Conservation (phyloP, 345 rosid species). For the Syzygium oleosum region DNA sequence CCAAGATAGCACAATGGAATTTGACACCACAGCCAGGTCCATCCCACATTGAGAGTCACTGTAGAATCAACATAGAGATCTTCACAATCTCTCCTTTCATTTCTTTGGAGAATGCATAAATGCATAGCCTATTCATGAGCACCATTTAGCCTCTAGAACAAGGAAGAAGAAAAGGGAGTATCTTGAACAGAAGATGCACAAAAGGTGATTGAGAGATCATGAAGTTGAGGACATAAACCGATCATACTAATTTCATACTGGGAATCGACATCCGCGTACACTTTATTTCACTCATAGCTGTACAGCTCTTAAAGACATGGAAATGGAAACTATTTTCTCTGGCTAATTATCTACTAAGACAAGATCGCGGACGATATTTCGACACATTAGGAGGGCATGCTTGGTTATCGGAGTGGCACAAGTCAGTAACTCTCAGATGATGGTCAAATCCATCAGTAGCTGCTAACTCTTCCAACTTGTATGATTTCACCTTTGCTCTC, state of each 20-base stretch:
- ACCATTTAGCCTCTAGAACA: not conserved
- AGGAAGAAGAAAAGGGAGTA: not conserved
- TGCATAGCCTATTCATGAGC: too few species aligned
- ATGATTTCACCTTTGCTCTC: not conserved
- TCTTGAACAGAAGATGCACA: not conserved
- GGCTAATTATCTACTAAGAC: not conserved
- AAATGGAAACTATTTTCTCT: not conserved
- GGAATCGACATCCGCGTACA: not conserved
- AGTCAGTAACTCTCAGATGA: not conserved
- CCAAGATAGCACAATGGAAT: not conserved
- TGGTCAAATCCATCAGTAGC: not conserved
- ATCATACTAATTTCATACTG: not conserved
- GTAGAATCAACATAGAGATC: not conserved
- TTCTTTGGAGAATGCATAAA: not conserved
- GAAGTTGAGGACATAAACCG: not conserved
- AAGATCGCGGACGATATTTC: not conserved
- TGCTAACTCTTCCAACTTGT: not conserved
- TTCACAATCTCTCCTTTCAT: not conserved
- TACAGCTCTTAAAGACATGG: not conserved
- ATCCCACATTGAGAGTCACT: not conserved
- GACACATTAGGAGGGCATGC: not conserved
- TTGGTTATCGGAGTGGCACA: not conserved
- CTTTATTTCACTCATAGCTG: not conserved
- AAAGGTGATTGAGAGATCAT: not conserved
- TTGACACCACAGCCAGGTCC: not conserved